Conservation (phyloP, 345 rosid species). For the Citrus glauca region DNA sequence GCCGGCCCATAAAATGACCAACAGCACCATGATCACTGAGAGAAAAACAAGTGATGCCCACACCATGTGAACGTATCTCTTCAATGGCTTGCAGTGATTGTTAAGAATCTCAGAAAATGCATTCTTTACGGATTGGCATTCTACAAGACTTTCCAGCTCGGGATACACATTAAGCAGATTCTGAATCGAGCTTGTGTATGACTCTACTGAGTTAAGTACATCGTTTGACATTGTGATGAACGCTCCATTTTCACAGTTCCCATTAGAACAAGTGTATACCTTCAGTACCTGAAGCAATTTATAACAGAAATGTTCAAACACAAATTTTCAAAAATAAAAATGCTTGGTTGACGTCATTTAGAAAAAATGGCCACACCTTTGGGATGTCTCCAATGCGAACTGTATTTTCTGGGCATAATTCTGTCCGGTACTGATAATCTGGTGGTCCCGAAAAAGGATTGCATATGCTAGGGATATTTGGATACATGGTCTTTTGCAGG, state of each 20-base stretch:
- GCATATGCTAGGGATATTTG: conserved; percentile 36
- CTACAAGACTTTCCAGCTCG: conserved; percentile 44
- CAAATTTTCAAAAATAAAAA: neutral
- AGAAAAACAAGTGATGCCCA: conserved; percentile 52
- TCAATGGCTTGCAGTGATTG: conserved; percentile 52
- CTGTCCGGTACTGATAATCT: conserved; percentile 35
- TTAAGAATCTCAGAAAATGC: conserved; percentile 50
- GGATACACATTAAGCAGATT: conserved; percentile 52
- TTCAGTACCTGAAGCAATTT: conserved; percentile 24
- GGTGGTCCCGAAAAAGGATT: conserved; percentile 75
- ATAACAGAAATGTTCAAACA: neutral
- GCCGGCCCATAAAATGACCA: conserved; percentile 40
- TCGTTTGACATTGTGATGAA: conserved; percentile 27
- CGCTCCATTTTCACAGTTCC: conserved; percentile 33
- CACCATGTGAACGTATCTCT: conserved; percentile 34
- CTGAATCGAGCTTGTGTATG: conserved; percentile 52
- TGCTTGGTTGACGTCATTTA: neutral
- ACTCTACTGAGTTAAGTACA: conserved; percentile 31
- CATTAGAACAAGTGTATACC: conserved; percentile 40
- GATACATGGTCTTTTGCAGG: conserved; percentile 17
- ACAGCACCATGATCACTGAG: conserved; percentile 38
- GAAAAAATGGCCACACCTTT: conserved; percentile 22
- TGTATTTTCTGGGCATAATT: conserved; percentile 45
- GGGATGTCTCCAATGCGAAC: conserved; percentile 55
- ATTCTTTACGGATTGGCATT: conserved; percentile 51